Evolutionary conservation across 176 grass and related monocot genomes (phyloP).

Genomic region (Aechmea fasciata): DNA sequence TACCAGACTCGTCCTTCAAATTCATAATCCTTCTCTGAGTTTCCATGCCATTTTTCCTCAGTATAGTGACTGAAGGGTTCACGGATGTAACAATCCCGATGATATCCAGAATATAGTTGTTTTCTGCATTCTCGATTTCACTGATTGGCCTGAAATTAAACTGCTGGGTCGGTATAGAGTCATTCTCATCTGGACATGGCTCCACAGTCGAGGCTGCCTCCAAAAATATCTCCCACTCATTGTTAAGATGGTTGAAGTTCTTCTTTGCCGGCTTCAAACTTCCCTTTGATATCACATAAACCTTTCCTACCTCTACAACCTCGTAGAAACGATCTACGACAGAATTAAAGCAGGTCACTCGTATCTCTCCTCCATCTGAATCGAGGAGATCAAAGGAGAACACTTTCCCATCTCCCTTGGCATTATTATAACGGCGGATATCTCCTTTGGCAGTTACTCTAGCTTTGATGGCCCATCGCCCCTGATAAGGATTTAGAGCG

Average conservation of each 20-base stretch:
- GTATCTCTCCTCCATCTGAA: slow-evolving; percentile 82
- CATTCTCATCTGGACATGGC: slow-evolving; percentile 61
- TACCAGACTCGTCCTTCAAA: slow-evolving; percentile 73
- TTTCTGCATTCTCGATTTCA: slow-evolving; percentile 74
- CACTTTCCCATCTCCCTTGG: slow-evolving; percentile 91
- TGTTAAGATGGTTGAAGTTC: slow-evolving; percentile 87
- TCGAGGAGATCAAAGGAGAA: slow-evolving; percentile 95
- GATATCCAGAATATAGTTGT: slow-evolving; percentile 64
- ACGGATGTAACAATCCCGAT: slow-evolving; percentile 77
- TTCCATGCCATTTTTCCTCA: slow-evolving; percentile 94
- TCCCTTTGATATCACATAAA: slow-evolving; percentile 85
- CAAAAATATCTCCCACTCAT: slow-evolving; percentile 88
- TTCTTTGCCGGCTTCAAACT: slow-evolving; percentile 72
- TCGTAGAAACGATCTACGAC: slow-evolving; percentile 81
- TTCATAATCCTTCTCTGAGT: slow-evolving; percentile 66
- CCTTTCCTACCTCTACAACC: slow-evolving; percentile 76
- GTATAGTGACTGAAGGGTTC: slow-evolving; percentile 56
- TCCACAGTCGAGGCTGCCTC: slow-evolving; percentile 68
- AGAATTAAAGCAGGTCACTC: slow-evolving; percentile 75
- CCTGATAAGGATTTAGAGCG: slow-evolving; percentile 83
- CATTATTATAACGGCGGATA: slow-evolving; percentile 81
- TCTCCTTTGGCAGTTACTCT: slow-evolving; percentile 87
- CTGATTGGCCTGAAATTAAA: slow-evolving; percentile 66
- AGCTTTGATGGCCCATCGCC: slow-evolving; percentile 87
- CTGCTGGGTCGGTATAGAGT: slow-evolving; percentile 70